Conservation (phyloP, 2,329 filamentous ascomycete genomes). For the Paracoccidioides lutzii region DNA sequence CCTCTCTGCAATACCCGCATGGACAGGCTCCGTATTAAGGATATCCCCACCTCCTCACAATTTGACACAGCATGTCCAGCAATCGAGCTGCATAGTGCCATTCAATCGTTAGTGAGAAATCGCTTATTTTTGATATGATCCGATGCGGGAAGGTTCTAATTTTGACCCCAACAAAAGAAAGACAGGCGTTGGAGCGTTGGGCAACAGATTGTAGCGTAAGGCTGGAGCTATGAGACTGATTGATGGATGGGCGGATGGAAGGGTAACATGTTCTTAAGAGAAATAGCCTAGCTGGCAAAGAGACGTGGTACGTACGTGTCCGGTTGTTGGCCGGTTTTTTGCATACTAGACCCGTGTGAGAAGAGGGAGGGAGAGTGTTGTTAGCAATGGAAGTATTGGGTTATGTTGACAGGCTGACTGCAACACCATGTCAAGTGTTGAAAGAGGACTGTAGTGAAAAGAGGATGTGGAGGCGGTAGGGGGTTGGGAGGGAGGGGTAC, state of each 20-base stretch:
- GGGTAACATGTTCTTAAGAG: no score
- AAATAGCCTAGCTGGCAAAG: no score
- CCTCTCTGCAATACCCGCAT: no score
- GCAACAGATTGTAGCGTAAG: no score
- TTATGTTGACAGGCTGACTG: not conserved
- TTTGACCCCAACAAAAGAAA: no score
- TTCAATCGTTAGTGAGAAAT: not conserved
- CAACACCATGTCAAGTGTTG: not conserved
- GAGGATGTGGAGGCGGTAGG: not conserved
- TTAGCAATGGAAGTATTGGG: not conserved
- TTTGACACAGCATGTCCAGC: not conserved
- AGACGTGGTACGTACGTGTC: not conserved
- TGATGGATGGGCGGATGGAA: no score
- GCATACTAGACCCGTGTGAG: not conserved
- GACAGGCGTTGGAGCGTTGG: no score
- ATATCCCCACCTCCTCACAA: not conserved
- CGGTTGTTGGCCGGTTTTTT: not conserved
- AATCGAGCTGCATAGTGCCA: not conserved
- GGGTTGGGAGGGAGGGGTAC: not conserved
- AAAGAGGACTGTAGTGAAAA: not conserved
- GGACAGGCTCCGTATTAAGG: no score
- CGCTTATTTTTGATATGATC: no score
- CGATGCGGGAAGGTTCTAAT: no score
- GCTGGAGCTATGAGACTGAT: no score
- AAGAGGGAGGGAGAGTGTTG: not conserved